Base-by-base conservation (phyloP, 805 yeast species). In the Millerozyma acaciae region DNA sequence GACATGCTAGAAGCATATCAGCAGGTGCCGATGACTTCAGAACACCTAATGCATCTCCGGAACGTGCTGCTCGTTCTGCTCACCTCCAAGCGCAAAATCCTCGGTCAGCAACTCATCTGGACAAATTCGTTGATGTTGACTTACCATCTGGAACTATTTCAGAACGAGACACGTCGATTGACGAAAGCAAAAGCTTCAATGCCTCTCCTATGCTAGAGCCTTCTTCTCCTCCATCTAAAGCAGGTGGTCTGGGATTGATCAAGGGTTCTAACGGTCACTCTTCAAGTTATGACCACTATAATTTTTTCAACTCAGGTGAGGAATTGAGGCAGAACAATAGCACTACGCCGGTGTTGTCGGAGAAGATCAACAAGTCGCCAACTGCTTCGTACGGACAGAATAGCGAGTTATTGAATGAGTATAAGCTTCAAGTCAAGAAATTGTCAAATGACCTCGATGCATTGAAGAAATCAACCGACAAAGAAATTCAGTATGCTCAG, bases 401-500 rank as follows among this genome's bases (percentile, higher is more conserved):
- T 16, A 30, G 28, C 7, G 10, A 12, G 14, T 60, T 53, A 21
- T 54, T 54, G 16, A 47, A 49, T 5, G 50, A 52, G 33, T 55
- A 59, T 9, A 65, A 62, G 35, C 49, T 48, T 26, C 38, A 62
- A 7, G 53, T 65, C 10, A 37, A 43, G 8, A 63, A 61, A 34
- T 50, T 65, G 33, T 60, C 58, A 15, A 39, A 42, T 14, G 67
- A 66, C 32, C 46, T 66, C 33, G 48, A 40, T 20, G 51, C 52
- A 16, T 54, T 65, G 40, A 59, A 50, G 33, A 35, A 48, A 3
- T 41, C 60, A 2, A 50, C 70, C 16, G 68, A 65, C 36, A 55
- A 56, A 4, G 80, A 77, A 42, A 79, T 82, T 41, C 65, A 61
- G 31, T 59, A 65, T 31, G 89, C 88, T 0, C 73, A 78, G 43